These are phyloP conservation scores for Halenospora varia DNA, from an alignment of 495 filamentous ascomycete genomes.

Conservation along the genomic window DNA sequence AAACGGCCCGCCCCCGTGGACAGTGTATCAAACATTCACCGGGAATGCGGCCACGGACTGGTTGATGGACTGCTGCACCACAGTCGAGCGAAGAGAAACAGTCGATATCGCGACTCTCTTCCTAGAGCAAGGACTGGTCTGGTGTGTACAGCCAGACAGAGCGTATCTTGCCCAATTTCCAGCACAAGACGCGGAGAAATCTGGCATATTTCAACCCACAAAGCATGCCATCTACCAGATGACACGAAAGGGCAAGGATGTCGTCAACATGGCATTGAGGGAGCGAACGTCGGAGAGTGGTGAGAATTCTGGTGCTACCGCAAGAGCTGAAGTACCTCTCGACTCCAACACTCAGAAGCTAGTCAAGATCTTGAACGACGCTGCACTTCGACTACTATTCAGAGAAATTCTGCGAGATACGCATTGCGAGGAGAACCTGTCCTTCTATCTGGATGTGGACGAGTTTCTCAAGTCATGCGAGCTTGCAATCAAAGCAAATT, in stretches of 20 bases:
- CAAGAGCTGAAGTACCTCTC: conserved; percentile 51
- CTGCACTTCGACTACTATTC: conserved; percentile 85
- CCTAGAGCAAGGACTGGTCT: conserved; percentile 79
- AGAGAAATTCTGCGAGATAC: conserved; percentile 93
- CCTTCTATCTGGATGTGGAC: conserved; percentile 91
- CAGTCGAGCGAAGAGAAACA: conserved; percentile 86
- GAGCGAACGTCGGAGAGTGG: conserved; percentile 43
- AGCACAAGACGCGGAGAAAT: conserved; percentile 31
- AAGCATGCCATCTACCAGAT: conserved; percentile 87
- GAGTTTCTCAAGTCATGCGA: conserved; percentile 85
- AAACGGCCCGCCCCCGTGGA: conserved; percentile 43
- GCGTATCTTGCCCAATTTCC: conserved; percentile 60
- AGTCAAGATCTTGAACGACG: conserved; percentile 86
- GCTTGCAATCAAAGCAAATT: conserved; percentile 42
- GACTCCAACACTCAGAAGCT: conserved; percentile 93
- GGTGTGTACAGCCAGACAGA: conserved; percentile 71
- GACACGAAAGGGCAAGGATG: conserved; percentile 74
- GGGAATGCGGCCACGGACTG: conserved; percentile 90
- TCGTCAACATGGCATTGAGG: conserved; percentile 36
- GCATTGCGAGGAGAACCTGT: conserved; percentile 94
- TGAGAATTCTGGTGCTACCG: conserved; percentile 27
- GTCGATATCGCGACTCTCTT: conserved; percentile 80
- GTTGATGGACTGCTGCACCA: conserved; percentile 97
- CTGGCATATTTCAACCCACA: conserved; percentile 75
- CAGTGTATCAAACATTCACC: conserved; percentile 74